Evolutionary conservation across 805 yeast species (phyloP).

Genomic region (Jamesozyma piceae): DNA sequence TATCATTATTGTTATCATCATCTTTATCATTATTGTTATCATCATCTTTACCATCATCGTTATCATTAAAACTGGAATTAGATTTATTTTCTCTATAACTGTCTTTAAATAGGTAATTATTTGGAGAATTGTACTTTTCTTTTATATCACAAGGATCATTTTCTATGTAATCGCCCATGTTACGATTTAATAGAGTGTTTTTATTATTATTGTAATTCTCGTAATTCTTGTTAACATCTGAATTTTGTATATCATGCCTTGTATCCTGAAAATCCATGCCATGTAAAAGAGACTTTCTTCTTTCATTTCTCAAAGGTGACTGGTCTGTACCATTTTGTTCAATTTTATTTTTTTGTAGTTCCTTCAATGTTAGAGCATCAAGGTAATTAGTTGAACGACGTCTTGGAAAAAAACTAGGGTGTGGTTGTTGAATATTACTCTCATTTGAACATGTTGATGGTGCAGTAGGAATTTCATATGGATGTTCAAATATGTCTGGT

Average conservation of each 20-base stretch:
- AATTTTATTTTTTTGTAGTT: background rate
- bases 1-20: background rate
- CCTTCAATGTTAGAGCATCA: constrained; percentile 10
- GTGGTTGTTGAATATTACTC: background rate
- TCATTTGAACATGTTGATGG: background rate
- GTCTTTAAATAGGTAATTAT: constrained; percentile 1
- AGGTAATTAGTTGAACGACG: constrained; percentile 16
- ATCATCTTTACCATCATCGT: background rate
- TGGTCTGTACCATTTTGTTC: background rate
- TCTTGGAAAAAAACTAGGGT: constrained; percentile 6
- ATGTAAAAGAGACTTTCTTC: background rate
- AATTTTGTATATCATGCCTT: constrained; percentile 10
- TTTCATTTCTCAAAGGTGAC: background rate
- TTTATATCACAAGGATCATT: background rate
- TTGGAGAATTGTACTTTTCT: background rate
- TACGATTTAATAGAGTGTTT: background rate
- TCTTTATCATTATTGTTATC: background rate
- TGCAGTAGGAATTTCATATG: background rate
- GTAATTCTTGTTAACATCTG: constrained; percentile 3
- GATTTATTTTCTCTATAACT: constrained; percentile 1
- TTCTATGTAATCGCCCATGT: constrained; percentile 12
- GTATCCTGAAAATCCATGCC: constrained; percentile 11
- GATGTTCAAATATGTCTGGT: constrained; percentile 8
- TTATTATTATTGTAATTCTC: background rate
- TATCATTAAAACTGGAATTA: background rate